A percentile compares a stretch with the other conserved stretches of the same genome.
Evolutionary conservation across 352 stramenopile genomes (phyloP).

Genomic region (Globisporangium takayamanum): DNA sequence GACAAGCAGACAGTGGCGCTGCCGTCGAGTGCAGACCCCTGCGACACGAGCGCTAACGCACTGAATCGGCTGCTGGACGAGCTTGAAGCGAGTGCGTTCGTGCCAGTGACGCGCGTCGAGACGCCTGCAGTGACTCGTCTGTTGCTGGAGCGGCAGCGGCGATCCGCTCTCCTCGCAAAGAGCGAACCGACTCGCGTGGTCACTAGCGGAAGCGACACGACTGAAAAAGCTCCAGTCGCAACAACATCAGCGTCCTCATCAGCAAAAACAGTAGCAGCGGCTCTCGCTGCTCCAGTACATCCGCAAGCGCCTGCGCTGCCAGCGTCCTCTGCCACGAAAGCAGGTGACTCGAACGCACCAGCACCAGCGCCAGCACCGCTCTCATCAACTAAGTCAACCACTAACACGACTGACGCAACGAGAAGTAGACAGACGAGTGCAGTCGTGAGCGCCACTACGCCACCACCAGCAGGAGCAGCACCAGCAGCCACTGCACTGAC

Average conservation of each 20-base stretch:
- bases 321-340: background rate
- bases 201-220: no score
- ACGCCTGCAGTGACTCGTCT: constrained; percentile 12
- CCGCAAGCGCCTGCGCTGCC: background rate
- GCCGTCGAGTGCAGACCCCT: background rate
- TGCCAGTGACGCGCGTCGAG: constrained; percentile 1
- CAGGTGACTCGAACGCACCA: background rate
- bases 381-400: background rate
- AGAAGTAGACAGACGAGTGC: no score
- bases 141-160: constrained; percentile 9
- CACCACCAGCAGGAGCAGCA: no score
- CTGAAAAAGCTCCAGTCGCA: no score
- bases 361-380: background rate
- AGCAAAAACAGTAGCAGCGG: background rate
- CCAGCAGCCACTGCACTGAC: no score
- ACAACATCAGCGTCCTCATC: background rate
- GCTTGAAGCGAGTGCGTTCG: constrained; percentile 7
- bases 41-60: background rate
- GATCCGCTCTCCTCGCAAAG: background rate
- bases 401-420: no score
- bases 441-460: no score
- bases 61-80: background rate
- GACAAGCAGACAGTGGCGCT: background rate
- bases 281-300: background rate
- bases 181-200: background rate